A percentile compares a stretch with the other conserved stretches of the same genome.
Conservation (phyloP, 1,284 basidiomycete genomes). For the Termitomyces sp. region DNA sequence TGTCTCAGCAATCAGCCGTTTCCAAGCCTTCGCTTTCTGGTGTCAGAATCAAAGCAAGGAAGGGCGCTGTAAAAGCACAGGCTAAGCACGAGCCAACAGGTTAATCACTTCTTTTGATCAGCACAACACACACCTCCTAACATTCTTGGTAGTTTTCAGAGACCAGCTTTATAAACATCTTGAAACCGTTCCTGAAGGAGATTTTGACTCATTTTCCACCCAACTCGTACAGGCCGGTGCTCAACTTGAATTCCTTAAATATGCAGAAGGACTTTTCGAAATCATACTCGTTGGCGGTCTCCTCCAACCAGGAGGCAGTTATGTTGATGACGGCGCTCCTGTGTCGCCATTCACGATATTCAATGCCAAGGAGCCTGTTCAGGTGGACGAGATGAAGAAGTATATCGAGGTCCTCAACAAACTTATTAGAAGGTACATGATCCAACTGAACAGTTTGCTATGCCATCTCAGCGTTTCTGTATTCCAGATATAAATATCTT, state of each 20-base stretch:
- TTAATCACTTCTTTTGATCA: constrained; percentile 22
- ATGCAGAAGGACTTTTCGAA: constrained; percentile 94
- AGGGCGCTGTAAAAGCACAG: constrained; percentile 81
- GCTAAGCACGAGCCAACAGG: constrained; percentile 85
- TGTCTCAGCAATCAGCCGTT: constrained; percentile 80
- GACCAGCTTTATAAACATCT: constrained; percentile 94
- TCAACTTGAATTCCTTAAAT: constrained; percentile 91
- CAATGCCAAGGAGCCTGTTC: constrained; percentile 72
- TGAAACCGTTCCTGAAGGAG: constrained; percentile 76
- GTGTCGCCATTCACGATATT: constrained; percentile 81
- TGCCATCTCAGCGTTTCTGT: neutral
- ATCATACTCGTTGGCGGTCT: constrained; percentile 91
- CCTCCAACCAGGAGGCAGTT: constrained; percentile 91
- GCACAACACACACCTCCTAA: constrained; percentile 13
- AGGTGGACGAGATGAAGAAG: constrained; percentile 83
- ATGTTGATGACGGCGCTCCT: constrained; percentile 82
- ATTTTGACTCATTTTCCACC: constrained; percentile 79
- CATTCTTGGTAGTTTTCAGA: constrained; percentile 69
- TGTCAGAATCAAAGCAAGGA: constrained; percentile 84
- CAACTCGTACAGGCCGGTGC: constrained; percentile 90
- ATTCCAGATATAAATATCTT: constrained; percentile 89
- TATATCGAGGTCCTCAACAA: constrained; percentile 93
- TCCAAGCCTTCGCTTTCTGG: constrained; percentile 83
- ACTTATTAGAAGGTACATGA: constrained; percentile 80
- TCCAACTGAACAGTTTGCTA: neutral